Base-by-base conservation (phyloP, 257 asterid genomes). In the Striga asiatica region DNA sequence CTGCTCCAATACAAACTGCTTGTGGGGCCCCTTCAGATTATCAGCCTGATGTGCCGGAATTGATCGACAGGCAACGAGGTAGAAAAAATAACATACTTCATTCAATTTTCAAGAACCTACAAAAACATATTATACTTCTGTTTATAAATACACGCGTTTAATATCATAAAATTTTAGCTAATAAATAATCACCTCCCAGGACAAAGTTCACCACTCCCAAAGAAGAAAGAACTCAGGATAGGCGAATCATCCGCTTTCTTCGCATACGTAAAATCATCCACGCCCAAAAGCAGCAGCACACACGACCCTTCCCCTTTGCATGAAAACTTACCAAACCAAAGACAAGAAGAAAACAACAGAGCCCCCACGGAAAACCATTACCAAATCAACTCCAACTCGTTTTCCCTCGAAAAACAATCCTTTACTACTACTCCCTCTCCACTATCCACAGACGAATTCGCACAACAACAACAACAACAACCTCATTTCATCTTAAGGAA, bases 221-320 rank as follows among this genome's bases (percentile, higher is more conserved):
- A 67, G 82, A 88, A 76, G 78, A 80, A 77, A 42, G 80, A 75
- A 62, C 66, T 92, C 61, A 88, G 70, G 81, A 88, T 92, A 37
- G 99, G 97, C 3, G 94, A 72, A 38, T 84, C 95, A 52, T 92
- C 99, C 2, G 99, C 99, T 18, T 92, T 92, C 71, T 92, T 88
- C 76, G 81, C 93, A 24, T 92, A 92, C 31, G 88, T 92, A 69
- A 92, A 88, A 73, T 76, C 93, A 58, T 71, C 56, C 79, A 52
- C 71, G 9, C 79, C 78, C 43, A 80, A 57, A 57, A 67, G 62
- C 75, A 71, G 64, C 23, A 45, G 0, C 69, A 50, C 18, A 63
- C 86, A 63, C 5, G 80, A 42, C 53, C 53, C 67, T 3, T 59
- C 64, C 49, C 35, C 70, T 17, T 18, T 64, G 52, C 56, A 22